Conservation (phyloP, 2,329 filamentous ascomycete species). For the Beauveria caledonica region DNA sequence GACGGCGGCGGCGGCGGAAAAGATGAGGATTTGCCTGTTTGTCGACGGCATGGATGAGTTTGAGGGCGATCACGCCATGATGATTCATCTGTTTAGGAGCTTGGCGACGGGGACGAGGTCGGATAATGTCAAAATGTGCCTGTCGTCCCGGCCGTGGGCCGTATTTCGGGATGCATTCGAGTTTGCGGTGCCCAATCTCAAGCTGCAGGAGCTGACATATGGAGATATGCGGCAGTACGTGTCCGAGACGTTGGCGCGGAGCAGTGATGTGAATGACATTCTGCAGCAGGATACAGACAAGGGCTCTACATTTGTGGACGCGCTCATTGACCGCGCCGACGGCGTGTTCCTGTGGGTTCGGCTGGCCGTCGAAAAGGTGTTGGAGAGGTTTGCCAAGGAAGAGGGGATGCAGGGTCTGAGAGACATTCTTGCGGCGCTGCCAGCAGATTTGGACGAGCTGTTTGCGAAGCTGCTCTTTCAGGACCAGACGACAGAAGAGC, state of each 20-base stretch:
- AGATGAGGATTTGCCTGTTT: constrained; percentile 21
- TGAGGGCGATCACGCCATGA: constrained; percentile 20
- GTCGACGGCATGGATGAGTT: constrained; percentile 29
- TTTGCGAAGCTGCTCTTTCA: constrained; percentile 24
- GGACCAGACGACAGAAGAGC: constrained; percentile 15
- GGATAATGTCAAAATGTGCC: constrained; percentile 22
- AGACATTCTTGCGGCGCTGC: constrained; percentile 14
- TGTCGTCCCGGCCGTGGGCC: constrained; percentile 25
- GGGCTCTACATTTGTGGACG: constrained; percentile 11
- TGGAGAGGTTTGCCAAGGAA: constrained; percentile 13
- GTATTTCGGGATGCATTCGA: constrained; percentile 21
- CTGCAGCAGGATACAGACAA: constrained; percentile 10
- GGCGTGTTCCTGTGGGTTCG: constrained; percentile 28
- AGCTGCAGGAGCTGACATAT: constrained; percentile 20
- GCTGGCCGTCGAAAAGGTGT: constrained; percentile 22
- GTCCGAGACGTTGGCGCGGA: constrained; percentile 15
- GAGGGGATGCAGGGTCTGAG: constrained; percentile 8
- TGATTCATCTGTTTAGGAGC: constrained; percentile 22
- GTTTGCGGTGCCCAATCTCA: constrained; percentile 18
- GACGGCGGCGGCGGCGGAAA: constrained; percentile 10
- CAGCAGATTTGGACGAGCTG: constrained; percentile 20
- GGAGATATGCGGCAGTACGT: constrained; percentile 22
- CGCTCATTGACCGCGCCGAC: constrained; percentile 18
- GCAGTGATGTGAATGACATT: constrained; percentile 12
- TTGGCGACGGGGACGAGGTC: constrained; percentile 14